Conservation (phyloP, 805 yeast genomes). For the Monosporozyma unispora region DNA sequence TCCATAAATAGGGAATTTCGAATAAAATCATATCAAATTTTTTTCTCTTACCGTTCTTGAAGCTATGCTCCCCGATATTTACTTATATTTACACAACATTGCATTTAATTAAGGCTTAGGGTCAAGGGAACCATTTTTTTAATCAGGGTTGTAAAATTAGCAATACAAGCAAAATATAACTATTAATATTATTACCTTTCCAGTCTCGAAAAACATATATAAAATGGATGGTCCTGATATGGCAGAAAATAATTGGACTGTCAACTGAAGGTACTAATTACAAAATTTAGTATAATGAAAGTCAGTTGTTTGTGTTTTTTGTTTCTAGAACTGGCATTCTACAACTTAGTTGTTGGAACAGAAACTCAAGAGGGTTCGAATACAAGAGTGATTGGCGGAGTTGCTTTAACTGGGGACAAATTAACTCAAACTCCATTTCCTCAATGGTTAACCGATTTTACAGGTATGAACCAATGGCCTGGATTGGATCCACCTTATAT, state of each 20-base stretch:
- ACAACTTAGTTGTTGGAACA: not conserved
- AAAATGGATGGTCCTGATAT: too few species aligned
- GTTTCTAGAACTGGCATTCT: not conserved
- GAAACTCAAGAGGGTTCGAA: not conserved
- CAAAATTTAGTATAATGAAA: not conserved
- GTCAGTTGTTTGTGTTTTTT: not conserved
- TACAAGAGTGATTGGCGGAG: constrained; percentile 3
- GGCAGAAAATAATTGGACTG: too few species aligned
- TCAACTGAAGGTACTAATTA: too few species aligned
- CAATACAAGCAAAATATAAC: not conserved
- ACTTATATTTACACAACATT: too few species aligned
- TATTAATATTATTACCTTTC: not conserved
- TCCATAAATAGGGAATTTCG: too few species aligned
- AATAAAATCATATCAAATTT: too few species aligned
- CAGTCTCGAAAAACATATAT: too few species aligned
- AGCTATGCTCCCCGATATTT: too few species aligned
- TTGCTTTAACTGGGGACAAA: constrained; percentile 7
- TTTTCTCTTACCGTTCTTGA: too few species aligned
- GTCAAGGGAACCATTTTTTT: not conserved
- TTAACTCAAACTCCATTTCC: constrained; percentile 50
- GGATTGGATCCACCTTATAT: constrained; percentile 81
- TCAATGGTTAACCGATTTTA: constrained; percentile 63
- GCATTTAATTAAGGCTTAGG: not conserved
- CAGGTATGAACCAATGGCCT: constrained; percentile 78
- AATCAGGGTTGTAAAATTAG: not conserved